Conservation (phyloP, 2,329 filamentous ascomycete genomes). For the Beauveria sp. region DNA sequence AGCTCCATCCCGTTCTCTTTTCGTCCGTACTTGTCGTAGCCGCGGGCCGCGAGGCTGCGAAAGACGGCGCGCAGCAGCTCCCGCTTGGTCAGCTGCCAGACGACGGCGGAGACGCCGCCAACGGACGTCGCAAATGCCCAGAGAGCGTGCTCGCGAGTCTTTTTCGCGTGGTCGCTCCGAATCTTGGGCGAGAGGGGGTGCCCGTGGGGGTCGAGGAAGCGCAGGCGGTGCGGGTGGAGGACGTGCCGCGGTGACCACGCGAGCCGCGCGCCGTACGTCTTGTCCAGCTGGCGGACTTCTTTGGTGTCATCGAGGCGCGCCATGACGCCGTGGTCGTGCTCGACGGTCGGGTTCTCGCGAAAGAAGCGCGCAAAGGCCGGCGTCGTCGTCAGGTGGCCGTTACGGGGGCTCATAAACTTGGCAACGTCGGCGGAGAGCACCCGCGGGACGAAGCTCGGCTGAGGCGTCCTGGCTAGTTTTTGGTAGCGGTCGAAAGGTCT, state of each 20-base stretch:
- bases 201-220: conserved; percentile 24
- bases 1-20: conserved; percentile 13
- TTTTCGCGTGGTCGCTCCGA: conserved; percentile 21
- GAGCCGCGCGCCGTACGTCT: conserved; percentile 18
- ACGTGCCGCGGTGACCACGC: conserved; percentile 22
- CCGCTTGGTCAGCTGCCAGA: conserved; percentile 19
- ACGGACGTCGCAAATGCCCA: conserved; percentile 23
- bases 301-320: not conserved
- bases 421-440: not conserved
- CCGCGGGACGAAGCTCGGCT: not conserved
- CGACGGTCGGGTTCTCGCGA: conserved; percentile 8
- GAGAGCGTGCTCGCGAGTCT: conserved; percentile 21
- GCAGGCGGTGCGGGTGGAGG: conserved; percentile 25
- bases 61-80: conserved; percentile 22
- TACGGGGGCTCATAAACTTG: not conserved
- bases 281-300: conserved; percentile 12
- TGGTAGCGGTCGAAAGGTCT: not conserved
- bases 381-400: conserved; percentile 7
- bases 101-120: conserved; percentile 15
- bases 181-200: conserved; percentile 23
- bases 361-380: conserved; percentile 16
- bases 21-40: conserved; percentile 15
- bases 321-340: conserved; percentile 10
- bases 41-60: conserved; percentile 19
- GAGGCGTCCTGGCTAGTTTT: not conserved